Evolutionary conservation across 2,329 filamentous ascomycete genomes (phyloP), one percentile per base, ranked within the genome.

Genomic region (Huntiella bhutanensis): DNA sequence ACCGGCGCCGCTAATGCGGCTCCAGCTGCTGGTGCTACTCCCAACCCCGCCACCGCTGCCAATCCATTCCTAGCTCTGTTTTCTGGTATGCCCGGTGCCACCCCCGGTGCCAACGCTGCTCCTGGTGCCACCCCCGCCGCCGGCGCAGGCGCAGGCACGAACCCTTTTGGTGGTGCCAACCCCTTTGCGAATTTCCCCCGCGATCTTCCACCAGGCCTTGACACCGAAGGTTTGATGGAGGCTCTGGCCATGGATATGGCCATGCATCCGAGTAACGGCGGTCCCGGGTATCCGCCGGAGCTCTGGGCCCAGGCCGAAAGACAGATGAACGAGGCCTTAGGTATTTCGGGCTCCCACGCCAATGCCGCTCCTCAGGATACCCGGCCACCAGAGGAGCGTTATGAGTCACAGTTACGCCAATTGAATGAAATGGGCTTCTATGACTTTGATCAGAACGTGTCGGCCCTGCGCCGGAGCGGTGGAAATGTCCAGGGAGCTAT

Each of bases 371-470:
- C 85, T 4, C 62, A 71, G 2, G 91, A 98, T 62, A 93, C 71
- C 56, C 73, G 88, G 51, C 87, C 91, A 4, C 88, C 91, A 0
- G 91, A 98, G 67, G 91, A 96, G 62, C 70, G 84, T 49, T 98
- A 94, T 55, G 86, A 82, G 3, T 78, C 83, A 32, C 88, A 98
- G 63, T 68, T 98, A 43, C 71, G 85, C 50, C 86, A 96, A 64
- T 66, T 98, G 52, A 98, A 98, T 60, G 91, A 96, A 53, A 98
- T 98, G 91, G 91, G 91, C 3, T 98, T 98, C 64, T 94, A 77
- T 59, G 87, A 98, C 58, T 98, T 96, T 57, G 88, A 98, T 45
- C 69, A 82, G 54, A 98, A 98, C 55, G 76, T 98, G 32, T 77
- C 82, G 47, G 91, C 91, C 4, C 65, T 98, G 56, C 73, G 88